These are phyloP conservation scores for Diaporthe sp. DNA, from an alignment of 2,329 filamentous ascomycete genomes.

Conservation along the genomic window DNA sequence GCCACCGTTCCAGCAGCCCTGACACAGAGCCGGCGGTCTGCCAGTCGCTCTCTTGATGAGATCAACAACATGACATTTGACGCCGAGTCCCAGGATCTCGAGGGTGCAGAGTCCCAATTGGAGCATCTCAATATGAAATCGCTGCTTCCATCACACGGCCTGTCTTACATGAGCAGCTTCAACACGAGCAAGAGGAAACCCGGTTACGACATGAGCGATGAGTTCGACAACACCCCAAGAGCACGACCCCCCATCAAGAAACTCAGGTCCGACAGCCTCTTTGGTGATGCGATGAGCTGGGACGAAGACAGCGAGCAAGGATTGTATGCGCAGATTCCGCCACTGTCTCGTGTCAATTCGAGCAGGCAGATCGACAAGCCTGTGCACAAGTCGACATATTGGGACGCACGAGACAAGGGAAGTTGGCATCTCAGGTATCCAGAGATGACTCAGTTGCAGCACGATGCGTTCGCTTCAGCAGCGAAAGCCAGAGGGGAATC, in stretches of 20 bases:
- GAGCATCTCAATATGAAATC: slow-evolving; percentile 61
- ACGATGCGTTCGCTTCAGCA: slow-evolving; percentile 67
- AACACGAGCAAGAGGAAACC: slow-evolving; percentile 71
- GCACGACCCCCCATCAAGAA: slow-evolving; percentile 68
- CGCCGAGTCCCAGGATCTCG: slow-evolving; percentile 69
- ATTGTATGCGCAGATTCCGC: slow-evolving; percentile 64
- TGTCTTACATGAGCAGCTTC: slow-evolving; percentile 50
- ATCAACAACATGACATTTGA: slow-evolving; percentile 66
- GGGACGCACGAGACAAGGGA: slow-evolving; percentile 65
- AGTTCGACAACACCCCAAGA: slow-evolving; percentile 56
- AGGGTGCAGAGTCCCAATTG: slow-evolving; percentile 62
- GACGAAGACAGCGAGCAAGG: slow-evolving; percentile 46
- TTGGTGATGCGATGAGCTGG: slow-evolving; percentile 51
- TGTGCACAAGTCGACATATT: slow-evolving; percentile 70
- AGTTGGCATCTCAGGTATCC: slow-evolving; percentile 76
- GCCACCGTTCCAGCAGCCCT: slow-evolving; percentile 46
- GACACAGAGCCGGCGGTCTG: slow-evolving; percentile 42
- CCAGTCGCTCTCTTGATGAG: slow-evolving; percentile 61
- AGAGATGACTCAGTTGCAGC: slow-evolving; percentile 73
- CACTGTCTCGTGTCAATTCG: slow-evolving; percentile 63
- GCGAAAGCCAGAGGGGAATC: slow-evolving; percentile 65
- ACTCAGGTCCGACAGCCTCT: slow-evolving; percentile 64
- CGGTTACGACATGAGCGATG: slow-evolving; percentile 65
- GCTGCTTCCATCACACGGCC: slow-evolving; percentile 42
- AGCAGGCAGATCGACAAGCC: slow-evolving; percentile 71